Evolutionary conservation across 306 rosid species (phyloP).

Genomic region (Glycine tomentella): DNA sequence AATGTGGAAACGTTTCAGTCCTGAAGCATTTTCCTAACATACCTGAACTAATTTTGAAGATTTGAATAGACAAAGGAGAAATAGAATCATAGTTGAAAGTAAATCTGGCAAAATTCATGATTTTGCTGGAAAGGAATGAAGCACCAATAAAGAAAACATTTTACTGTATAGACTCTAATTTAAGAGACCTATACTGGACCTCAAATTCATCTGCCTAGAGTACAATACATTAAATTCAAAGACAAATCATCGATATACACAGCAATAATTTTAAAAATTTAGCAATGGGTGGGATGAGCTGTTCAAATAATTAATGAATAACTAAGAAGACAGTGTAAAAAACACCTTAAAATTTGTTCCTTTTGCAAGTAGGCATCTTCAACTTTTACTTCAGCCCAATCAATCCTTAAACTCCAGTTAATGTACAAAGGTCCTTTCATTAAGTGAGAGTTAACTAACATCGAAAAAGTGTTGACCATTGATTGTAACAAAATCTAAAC

Average conservation of each 20-base stretch:
- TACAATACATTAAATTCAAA: conserved; percentile 20
- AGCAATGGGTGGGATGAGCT: conserved; percentile 5
- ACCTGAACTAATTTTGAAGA: conserved; percentile 61
- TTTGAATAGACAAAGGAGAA: conserved; percentile 38
- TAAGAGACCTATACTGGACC: conserved; percentile 3
- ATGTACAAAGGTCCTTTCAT: not conserved
- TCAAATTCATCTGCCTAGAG: conserved; percentile 11
- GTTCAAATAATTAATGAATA: conserved; percentile 39
- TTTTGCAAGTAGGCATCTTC: not conserved
- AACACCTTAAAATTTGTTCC: not conserved
- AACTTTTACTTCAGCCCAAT: not conserved
- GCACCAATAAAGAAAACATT: conserved; percentile 4
- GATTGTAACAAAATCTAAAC: not conserved
- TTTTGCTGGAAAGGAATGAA: conserved; percentile 11
- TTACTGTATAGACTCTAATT: conserved; percentile 10
- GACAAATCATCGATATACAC: conserved; percentile 13
- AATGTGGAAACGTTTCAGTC: too few relatives aligned
- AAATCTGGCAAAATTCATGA: not conserved
- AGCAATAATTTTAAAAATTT: conserved; percentile 36
- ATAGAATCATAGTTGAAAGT: conserved; percentile 36
- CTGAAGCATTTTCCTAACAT: too few relatives aligned
- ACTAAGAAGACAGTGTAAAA: not conserved
- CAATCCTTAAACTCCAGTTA: not conserved
- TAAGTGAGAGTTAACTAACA: not conserved
- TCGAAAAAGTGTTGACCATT: not conserved